These are phyloP conservation scores for Boletus rex-veris DNA, from an alignment of 768 basidiomycete species.

Conservation along the genomic window DNA sequence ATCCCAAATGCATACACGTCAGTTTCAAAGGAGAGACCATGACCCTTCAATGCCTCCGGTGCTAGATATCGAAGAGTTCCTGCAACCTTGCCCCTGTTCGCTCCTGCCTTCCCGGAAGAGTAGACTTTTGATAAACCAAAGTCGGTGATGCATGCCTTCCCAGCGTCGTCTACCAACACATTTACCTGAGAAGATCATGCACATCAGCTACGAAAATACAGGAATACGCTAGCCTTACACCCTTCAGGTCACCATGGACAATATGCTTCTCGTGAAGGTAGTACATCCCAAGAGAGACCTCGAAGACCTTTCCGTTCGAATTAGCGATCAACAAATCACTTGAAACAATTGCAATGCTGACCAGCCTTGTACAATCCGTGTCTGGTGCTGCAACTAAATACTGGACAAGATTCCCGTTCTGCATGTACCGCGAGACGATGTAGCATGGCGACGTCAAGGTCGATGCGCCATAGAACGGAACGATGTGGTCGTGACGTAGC, in stretches of 20 bases:
- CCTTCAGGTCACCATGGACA: conserved; percentile 31
- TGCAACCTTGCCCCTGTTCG: conserved; percentile 18
- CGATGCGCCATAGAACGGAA: conserved; percentile 13
- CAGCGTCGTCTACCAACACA: conserved; percentile 31
- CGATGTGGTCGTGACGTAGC: conserved; percentile 10
- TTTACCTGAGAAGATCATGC: conserved; percentile 21
- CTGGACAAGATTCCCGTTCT: conserved; percentile 5
- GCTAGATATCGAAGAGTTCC: conserved; percentile 34
- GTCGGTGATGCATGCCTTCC: conserved; percentile 31
- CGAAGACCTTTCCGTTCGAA: conserved; percentile 1
- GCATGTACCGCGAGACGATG: conserved; percentile 10
- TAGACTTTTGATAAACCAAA: conserved; percentile 32
- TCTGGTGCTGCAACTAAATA: background rate
- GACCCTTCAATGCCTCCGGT: conserved; percentile 22
- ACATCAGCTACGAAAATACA: background rate
- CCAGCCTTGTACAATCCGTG: background rate
- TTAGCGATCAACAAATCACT: background rate
- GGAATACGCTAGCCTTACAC: conserved; percentile 8
- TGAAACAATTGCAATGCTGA: background rate
- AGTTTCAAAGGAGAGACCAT: conserved; percentile 14
- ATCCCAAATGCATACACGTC: conserved; percentile 34
- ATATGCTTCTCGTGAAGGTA: conserved; percentile 16
- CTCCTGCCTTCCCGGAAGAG: conserved; percentile 11
- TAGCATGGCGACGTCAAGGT: background rate
- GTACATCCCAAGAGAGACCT: conserved; percentile 14